phyloP scores from a whole-genome alignment of 2,329 filamentous ascomycete species.

The Apiospora sp. region DNA sequence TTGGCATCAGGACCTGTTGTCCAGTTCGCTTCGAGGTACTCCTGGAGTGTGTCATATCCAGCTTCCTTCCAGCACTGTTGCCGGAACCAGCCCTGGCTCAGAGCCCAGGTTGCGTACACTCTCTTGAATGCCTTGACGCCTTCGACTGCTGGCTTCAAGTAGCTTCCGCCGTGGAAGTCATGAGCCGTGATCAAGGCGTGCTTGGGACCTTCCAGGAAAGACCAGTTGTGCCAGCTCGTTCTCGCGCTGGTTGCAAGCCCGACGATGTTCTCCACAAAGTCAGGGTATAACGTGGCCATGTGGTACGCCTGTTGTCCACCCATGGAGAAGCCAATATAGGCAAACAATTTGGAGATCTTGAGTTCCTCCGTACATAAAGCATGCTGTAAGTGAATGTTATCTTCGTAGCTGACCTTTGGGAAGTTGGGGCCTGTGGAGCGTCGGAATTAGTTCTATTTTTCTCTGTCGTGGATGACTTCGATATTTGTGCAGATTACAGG shows the following conservation, averaged over 20 bases:
- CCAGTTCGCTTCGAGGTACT: conserved; percentile 38
- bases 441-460: conserved; percentile 45
- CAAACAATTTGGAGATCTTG: conserved; percentile 51
- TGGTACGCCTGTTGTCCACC: conserved; percentile 63
- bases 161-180: conserved; percentile 49
- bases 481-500: not conserved
- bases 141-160: conserved; percentile 36
- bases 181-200: conserved; percentile 52
- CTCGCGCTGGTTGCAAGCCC: conserved; percentile 59
- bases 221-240: conserved; percentile 60
- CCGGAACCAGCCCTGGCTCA: conserved; percentile 51
- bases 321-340: conserved; percentile 65
- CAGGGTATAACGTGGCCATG: conserved; percentile 57
- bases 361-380: conserved; percentile 49
- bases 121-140: conserved; percentile 48
- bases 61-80: conserved; percentile 44
- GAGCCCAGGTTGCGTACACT: conserved; percentile 36
- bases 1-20: conserved; percentile 42
- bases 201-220: conserved; percentile 63
- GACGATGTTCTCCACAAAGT: conserved; percentile 54
- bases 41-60: conserved; percentile 37
- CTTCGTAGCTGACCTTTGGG: conserved; percentile 54
- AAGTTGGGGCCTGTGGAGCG: conserved; percentile 44
- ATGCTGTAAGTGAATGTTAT: conserved; percentile 61
- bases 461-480: not conserved